Base-by-base conservation (phyloP, 257 asterid species). In the Gentiana dahurica region DNA sequence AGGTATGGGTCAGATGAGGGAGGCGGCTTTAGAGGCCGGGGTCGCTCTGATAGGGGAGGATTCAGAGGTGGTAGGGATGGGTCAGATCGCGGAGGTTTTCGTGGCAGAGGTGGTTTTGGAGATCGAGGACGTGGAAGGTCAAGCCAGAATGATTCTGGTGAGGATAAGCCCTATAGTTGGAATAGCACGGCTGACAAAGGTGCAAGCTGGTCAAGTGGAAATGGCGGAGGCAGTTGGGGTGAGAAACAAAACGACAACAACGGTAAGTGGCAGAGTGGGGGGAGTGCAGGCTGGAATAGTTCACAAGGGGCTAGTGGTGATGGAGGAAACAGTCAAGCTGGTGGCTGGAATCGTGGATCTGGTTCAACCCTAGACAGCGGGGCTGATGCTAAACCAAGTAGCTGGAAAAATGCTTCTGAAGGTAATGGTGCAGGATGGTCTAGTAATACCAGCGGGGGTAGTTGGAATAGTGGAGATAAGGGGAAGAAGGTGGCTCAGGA, bases 41-140 rank as follows among this genome's bases (percentile, higher is more conserved):
- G 94, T 36, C 69, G 80, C 7, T 36, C 67, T 15, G 81, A 68
- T 39, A 49, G 81, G 54, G 86, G 81, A 6, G 71, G 79, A 36
- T 67, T 73, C 58, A 61, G 77, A 49, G 66, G 62, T 54, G 34
- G 74, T 53, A 60, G 59, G 46, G 58, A 39, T 46, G 55, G 68
- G 15, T 73, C 67, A n/a, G 67, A 65, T 33, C 49, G 75, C 66
- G 75, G 75, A 32, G 79, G 75, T 24, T 73, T 68, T 56, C 81
- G 86, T 54, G 89, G 84, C 54, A 78, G 94, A 83, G 85, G 79
- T 46, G 65, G 71, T 58, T 68, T 65, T 59, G 65, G 68, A n/a
- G 79, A 75, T 24, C 57, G 80, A 61, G 78, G 78, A 46, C 71
- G 64, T 65, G 81, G 78, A 49, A 71, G 77, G 67, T 63, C 59